Evolutionary conservation across 2,329 filamentous ascomycete species (phyloP).

Genomic region (Curvularia sp.): DNA sequence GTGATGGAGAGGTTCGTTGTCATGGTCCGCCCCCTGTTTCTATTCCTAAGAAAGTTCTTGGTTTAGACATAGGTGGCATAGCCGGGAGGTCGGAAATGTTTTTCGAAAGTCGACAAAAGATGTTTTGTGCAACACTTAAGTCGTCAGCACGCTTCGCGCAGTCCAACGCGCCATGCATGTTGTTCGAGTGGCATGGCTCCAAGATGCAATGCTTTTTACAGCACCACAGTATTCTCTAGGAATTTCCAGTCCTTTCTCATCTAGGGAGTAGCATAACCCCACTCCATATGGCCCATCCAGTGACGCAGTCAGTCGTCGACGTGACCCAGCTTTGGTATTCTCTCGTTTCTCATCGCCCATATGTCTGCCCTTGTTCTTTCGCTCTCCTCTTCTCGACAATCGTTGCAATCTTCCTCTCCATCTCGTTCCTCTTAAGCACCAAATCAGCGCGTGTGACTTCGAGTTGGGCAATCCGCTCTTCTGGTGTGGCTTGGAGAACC

Average conservation of each 20-base stretch:
- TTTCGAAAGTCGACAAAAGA: background rate
- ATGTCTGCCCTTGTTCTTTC: constrained; percentile 21
- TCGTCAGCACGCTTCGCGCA: background rate
- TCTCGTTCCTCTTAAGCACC: constrained; percentile 58
- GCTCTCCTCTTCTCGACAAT: constrained; percentile 29
- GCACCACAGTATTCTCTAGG: background rate
- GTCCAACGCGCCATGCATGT: background rate
- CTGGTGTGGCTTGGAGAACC: constrained; percentile 58
- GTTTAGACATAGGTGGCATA: background rate
- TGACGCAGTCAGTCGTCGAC: background rate
- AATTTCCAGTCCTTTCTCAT: background rate
- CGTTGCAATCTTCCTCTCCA: constrained; percentile 63
- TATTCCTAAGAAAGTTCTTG: background rate
- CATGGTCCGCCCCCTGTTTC: background rate
- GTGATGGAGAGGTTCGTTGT: background rate
- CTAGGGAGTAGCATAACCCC: background rate
- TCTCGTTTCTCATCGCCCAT: constrained; percentile 20
- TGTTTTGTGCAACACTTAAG: background rate
- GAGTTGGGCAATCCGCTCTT: constrained; percentile 64
- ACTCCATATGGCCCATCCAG: background rate
- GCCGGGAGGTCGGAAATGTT: background rate
- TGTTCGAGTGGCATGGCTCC: background rate
- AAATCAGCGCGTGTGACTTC: constrained; percentile 60
- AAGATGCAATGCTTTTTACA: background rate
- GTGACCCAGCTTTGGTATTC: background rate